A percentile compares a stretch with the other conserved stretches of the same genome.
These are phyloP conservation scores for Gracilaria caudata DNA, from an alignment of 23 red algal genomes.

Conservation along the genomic window DNA sequence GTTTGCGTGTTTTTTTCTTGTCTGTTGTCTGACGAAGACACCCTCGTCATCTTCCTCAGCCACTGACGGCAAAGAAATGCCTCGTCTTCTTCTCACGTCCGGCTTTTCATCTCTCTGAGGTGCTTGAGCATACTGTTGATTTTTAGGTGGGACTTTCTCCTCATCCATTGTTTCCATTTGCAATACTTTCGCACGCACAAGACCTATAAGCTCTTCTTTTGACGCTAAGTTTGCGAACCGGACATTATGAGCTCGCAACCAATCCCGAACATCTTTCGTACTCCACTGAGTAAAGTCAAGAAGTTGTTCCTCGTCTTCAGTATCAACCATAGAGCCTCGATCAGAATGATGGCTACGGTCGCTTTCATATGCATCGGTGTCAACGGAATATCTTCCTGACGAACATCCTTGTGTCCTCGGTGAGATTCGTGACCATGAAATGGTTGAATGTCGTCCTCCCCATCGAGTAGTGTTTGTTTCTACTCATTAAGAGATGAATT, in stretches of 20 bases:
- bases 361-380: slow-evolving; percentile 18
- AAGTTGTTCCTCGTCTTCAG: slow-evolving; percentile 21
- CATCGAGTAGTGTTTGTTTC: neutral
- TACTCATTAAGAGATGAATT: neutral
- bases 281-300: slow-evolving; percentile 24
- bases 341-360: neutral
- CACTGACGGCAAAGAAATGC: slow-evolving; percentile 13
- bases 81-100: neutral
- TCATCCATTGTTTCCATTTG: slow-evolving; percentile 31
- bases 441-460: slow-evolving; percentile 19
- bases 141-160: neutral
- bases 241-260: slow-evolving; percentile 19
- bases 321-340: slow-evolving; percentile 8
- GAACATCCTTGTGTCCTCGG: neutral
- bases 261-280: slow-evolving; percentile 4
- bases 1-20: neutral
- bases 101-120: neutral
- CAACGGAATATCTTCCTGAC: slow-evolving; percentile 15
- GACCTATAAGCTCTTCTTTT: slow-evolving; percentile 17
- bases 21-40: neutral
- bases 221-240: neutral
- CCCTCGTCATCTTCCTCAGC: slow-evolving; percentile 24
- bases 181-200: slow-evolving; percentile 32
- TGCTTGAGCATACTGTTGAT: neutral
- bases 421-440: neutral